Base-by-base conservation (phyloP, 1,284 basidiomycete genomes). In the Pyrrhoderma noxium region DNA sequence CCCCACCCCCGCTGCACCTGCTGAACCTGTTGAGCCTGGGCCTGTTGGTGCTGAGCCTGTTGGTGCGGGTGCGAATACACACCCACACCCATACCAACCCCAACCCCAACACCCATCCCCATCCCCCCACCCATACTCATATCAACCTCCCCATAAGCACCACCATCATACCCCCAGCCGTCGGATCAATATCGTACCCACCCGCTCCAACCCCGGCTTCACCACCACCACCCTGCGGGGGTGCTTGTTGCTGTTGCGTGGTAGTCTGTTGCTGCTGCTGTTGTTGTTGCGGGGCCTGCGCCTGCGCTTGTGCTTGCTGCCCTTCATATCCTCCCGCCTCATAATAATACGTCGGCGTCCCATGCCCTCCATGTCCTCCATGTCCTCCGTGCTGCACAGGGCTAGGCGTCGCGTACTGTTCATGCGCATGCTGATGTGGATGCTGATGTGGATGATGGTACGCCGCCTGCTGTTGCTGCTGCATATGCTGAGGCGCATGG, bases 401-500 rank as follows among this genome's bases (percentile, higher is more conserved):
- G 8, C 16, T 40, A 5, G 38, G 38, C 16, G n/a, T 22, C 4
- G 38, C 38, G 21, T 40, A 40, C 38, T 40, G 38, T 14, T 40
- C 7, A 5, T 40, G 45, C 34, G 14, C 16, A 14, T 45, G 44
- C 31, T 45, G 44, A n/a, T 27, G 27, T 36, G 31, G 45, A 9
- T 47, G 45, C 16, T 34, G 18, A 3, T 48, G 47, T 16, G 46
- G 44, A n/a, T 52, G 51, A 11, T 51, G 44, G 9, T n/a, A n/a
- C n/a, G n/a, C n/a, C n/a, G n/a, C n/a, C n/a, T 31, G 27, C 11
- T 31, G 27, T 11, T 31, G 27, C 27, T 31, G 27, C 27, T 31
- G 27, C 27, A 5, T 5, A 11, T 31, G 27, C 27, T 31, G 27
- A 31, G 27, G 27, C 5, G 27, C 7, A 31, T 31, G 27, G 7